Evolutionary conservation across 2,329 filamentous ascomycete genomes (phyloP).

Genomic region (Lojkania enalia): DNA sequence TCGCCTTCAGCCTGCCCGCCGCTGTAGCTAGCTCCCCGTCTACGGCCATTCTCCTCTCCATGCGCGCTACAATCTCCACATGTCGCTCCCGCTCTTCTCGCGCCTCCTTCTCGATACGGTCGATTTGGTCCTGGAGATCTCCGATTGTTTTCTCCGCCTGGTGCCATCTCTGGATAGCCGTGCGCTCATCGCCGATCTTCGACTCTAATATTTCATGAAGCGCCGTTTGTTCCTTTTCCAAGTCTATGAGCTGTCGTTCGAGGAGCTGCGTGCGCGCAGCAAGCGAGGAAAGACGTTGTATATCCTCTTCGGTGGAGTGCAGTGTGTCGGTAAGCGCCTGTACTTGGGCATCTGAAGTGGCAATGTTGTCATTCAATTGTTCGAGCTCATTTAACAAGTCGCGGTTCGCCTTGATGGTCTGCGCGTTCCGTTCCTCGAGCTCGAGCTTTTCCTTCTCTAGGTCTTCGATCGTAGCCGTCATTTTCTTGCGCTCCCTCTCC

Average conservation of each 20-base stretch:
- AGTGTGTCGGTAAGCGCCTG: slow-evolving; percentile 76
- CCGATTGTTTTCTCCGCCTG: slow-evolving; percentile 78
- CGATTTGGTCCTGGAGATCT: slow-evolving; percentile 83
- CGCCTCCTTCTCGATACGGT: slow-evolving; percentile 83
- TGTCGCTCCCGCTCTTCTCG: slow-evolving; percentile 80
- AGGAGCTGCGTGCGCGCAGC: slow-evolving; percentile 75
- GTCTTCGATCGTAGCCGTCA: slow-evolving; percentile 72
- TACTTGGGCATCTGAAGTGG: slow-evolving; percentile 79
- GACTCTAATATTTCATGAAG: slow-evolving; percentile 69
- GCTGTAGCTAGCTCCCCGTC: slow-evolving; percentile 81
- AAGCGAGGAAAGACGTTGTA: slow-evolving; percentile 73
- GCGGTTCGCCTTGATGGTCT: slow-evolving; percentile 81
- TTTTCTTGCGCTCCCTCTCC: slow-evolving; percentile 76
- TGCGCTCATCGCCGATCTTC: slow-evolving; percentile 74
- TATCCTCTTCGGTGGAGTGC: slow-evolving; percentile 74
- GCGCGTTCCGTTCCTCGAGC: slow-evolving; percentile 76
- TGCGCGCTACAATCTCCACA: slow-evolving; percentile 75
- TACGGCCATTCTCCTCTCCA: slow-evolving; percentile 81
- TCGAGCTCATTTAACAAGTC: slow-evolving; percentile 82
- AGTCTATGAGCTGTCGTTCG: slow-evolving; percentile 74
- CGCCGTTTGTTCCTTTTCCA: slow-evolving; percentile 79
- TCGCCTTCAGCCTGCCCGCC: slow-evolving; percentile 76
- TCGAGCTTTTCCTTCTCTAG: slow-evolving; percentile 71
- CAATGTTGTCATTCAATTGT: slow-evolving; percentile 74
- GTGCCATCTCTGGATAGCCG: slow-evolving; percentile 81